Conservation (phyloP, 768 basidiomycete species). For the Lentinus tigrinus region DNA sequence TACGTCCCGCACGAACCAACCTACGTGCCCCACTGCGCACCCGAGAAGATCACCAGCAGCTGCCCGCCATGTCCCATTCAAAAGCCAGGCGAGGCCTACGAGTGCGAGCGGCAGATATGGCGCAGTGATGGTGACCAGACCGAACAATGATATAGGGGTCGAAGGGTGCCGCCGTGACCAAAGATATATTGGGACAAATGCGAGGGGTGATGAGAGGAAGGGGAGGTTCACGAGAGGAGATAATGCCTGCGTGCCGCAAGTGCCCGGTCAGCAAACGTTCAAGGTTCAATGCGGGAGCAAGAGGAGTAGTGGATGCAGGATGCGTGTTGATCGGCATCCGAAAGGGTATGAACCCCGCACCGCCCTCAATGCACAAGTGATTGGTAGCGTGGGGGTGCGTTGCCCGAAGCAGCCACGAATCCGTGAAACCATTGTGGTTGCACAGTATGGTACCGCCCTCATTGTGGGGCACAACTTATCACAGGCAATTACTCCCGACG, state of each 20-base stretch:
- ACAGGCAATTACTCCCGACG: too few relatives aligned
- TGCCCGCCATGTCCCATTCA: slow-evolving; percentile 82
- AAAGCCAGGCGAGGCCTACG: slow-evolving; percentile 81
- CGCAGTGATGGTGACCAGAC: slow-evolving; percentile 90
- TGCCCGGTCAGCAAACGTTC: not conserved
- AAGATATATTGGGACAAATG: slow-evolving; percentile 94
- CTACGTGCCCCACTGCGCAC: slow-evolving; percentile 83
- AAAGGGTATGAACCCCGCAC: too few relatives aligned
- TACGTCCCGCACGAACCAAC: slow-evolving; percentile 83
- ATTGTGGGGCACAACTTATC: too few relatives aligned
- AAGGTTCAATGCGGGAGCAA: too few relatives aligned
- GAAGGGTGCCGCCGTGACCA: slow-evolving; percentile 96
- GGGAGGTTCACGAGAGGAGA: slow-evolving; percentile 90
- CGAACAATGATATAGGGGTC: slow-evolving; percentile 95
- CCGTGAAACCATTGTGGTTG: too few relatives aligned
- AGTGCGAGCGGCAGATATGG: slow-evolving; percentile 94
- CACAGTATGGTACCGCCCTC: too few relatives aligned
- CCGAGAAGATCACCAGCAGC: slow-evolving; percentile 82
- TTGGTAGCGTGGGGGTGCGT: too few relatives aligned
- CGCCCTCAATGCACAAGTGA: too few relatives aligned
- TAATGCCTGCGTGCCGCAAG: slow-evolving; percentile 46
- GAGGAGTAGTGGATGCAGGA: not conserved
- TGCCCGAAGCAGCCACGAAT: too few relatives aligned
- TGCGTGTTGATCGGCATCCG: too few relatives aligned
- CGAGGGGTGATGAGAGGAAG: slow-evolving; percentile 89